Conservation (phyloP, 495 filamentous ascomycete genomes). For the Penicillium alfredii region DNA sequence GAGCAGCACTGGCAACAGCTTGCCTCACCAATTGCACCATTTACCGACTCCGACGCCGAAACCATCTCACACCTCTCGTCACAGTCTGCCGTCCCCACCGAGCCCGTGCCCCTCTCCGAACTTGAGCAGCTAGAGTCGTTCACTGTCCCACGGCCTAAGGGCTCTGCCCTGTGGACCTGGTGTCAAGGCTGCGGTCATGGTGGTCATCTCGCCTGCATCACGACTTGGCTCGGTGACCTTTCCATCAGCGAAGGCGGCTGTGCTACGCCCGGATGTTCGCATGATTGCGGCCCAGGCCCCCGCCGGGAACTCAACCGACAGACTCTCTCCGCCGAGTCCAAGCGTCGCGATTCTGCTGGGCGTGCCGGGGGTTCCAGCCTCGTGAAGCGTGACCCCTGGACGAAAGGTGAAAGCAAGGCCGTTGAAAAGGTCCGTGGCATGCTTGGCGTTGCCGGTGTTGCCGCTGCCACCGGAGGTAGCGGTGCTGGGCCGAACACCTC, state of each 20-base stretch:
- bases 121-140: slow-evolving; percentile 15
- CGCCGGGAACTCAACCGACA: slow-evolving; percentile 44
- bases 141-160: slow-evolving; percentile 24
- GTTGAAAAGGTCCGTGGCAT: slow-evolving; percentile 46
- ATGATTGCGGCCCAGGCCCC: slow-evolving; percentile 63
- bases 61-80: slow-evolving; percentile 22
- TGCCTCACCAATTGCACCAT: slow-evolving; percentile 10
- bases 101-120: slow-evolving; percentile 24
- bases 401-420: slow-evolving; percentile 38
- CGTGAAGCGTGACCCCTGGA: slow-evolving; percentile 41
- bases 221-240: slow-evolving; percentile 55
- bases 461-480: slow-evolving; percentile 17
- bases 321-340: slow-evolving; percentile 29
- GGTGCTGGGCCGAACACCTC: slow-evolving; percentile 19
- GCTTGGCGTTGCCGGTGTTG: slow-evolving; percentile 30
- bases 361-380: slow-evolving; percentile 32
- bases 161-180: slow-evolving; percentile 54
- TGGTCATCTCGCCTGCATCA: slow-evolving; percentile 63
- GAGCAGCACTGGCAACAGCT: slow-evolving; percentile 13
- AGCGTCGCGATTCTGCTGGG: slow-evolving; percentile 32
- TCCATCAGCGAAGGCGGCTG: slow-evolving; percentile 63
- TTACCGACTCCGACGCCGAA: slow-evolving; percentile 15
- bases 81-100: slow-evolving; percentile 27
- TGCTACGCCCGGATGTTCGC: slow-evolving; percentile 65
- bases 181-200: slow-evolving; percentile 73